Evolutionary conservation across 176 grass and related monocot genomes (phyloP), one percentile per base, ranked within the genome.

Genomic region (Pontederia crassipes): DNA sequence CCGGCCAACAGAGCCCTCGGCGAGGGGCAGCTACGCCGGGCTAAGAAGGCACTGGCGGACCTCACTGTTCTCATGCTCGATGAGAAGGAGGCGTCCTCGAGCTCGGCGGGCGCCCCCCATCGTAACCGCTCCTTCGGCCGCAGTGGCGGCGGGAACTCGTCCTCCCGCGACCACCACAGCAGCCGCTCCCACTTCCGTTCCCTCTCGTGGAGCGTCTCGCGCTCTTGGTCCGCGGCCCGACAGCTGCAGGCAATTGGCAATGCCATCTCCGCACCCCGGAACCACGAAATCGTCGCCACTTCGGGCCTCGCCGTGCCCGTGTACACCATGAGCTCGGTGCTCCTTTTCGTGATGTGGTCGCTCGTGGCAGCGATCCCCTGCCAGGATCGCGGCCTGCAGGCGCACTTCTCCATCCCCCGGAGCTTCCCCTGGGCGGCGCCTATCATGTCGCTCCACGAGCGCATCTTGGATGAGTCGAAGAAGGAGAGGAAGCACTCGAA

Each of bases 101-200:
- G 9, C 26, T 64, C 79, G 11, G 58, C 84, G 8, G 70, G 72
- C 0, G 58, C 79, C 49, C 45, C 84, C 20, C 84, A 77, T 63
- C 81, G 93, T 29, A 86, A 98, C 81, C 93, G 87, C 28, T 98
- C 93, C 54, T 98, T 98, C 64, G 88, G 93, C 64, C 59, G 59
- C 32, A 62, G 17, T n/a, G 28, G 4, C 12, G 59, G 59, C 59
- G 2, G 14, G 12, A 45, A 28, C 12, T 62, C 28, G 14, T 62
- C 59, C 11, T 45, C 29, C 12, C 35, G 28, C 59, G 59, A 27
- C 13, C 11, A 45, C 59, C 59, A 40, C 32, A 7, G 32, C 32
- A 40, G 29, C 59, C 28, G 59, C 11, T 40, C 59, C 9, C 59
- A 62, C 59, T 62, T 62, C 59, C 59, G 59, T 40, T 62, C 59